These are phyloP conservation scores for Pichia exigua DNA, from an alignment of 805 yeast species.

Conservation along the genomic window DNA sequence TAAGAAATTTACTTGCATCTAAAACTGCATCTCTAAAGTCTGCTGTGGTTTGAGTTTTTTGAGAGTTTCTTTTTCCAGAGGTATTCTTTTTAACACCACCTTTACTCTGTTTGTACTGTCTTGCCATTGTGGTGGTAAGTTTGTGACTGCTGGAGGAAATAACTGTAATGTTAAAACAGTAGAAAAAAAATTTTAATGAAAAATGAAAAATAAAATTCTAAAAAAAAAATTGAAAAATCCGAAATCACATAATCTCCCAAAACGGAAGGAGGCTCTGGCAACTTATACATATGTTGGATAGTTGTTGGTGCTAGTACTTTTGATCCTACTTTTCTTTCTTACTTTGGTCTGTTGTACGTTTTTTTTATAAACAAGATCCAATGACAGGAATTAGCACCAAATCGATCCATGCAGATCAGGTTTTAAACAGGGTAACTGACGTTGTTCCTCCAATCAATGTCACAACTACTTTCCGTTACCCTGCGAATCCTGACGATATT, in stretches of 20 bases:
- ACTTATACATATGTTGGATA: too few relatives aligned
- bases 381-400: slow-evolving; percentile 47
- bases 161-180: not conserved
- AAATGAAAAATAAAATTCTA: too few relatives aligned
- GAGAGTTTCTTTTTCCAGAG: slow-evolving; percentile 14
- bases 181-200: too few relatives aligned
- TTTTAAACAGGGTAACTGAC: slow-evolving; percentile 47
- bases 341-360: not conserved
- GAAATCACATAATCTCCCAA: not conserved
- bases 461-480: slow-evolving; percentile 69
- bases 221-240: too few relatives aligned
- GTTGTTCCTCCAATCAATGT: slow-evolving; percentile 78
- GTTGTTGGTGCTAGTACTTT: too few relatives aligned
- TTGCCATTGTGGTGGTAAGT: not conserved
- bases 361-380: slow-evolving; percentile 26
- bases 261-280: not conserved
- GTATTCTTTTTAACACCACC: not conserved
- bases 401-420: slow-evolving; percentile 68
- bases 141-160: not conserved
- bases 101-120: not conserved
- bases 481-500: slow-evolving; percentile 49
- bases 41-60: not conserved
- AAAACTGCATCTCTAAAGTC: slow-evolving; percentile 25
- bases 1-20: slow-evolving; percentile 27
- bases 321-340: too few relatives aligned